A percentile compares a stretch with the other conserved stretches of the same genome.
These are phyloP conservation scores for Hanseniaspora guilliermondii DNA, from an alignment of 805 yeast species.

Conservation along the genomic window DNA sequence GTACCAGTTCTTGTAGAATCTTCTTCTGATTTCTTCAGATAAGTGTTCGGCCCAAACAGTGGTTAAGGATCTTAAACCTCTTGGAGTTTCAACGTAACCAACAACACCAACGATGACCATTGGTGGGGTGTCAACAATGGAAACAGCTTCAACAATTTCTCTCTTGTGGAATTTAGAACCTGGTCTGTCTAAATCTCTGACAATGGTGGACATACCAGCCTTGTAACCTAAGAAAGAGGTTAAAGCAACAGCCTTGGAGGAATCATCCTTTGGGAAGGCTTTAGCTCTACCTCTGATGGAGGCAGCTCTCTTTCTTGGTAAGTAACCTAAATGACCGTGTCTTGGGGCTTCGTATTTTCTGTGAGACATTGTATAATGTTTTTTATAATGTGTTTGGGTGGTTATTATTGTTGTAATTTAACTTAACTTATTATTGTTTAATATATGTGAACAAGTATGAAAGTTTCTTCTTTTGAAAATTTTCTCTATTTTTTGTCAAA, in stretches of 20 bases:
- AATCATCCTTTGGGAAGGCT: constrained; percentile 98
- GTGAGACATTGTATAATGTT: constrained; percentile 71
- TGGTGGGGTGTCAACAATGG: constrained; percentile 99
- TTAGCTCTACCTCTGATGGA: constrained; percentile 97
- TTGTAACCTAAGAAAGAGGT: constrained; percentile 99
- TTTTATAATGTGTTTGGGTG: constrained; percentile 20
- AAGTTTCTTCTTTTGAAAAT: no score
- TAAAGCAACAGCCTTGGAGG: constrained; percentile 93
- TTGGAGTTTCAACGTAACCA: constrained; percentile 99
- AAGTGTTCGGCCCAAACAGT: constrained; percentile 99
- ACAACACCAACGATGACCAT: constrained; percentile 98
- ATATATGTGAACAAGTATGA: no score
- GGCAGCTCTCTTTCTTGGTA: constrained; percentile 99
- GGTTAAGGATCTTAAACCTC: constrained; percentile 98
- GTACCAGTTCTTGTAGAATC: constrained; percentile 99
- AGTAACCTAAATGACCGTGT: constrained; percentile 99
- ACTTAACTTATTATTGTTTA: no score
- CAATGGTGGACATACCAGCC: constrained; percentile 99
- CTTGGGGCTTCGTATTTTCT: constrained; percentile 99
- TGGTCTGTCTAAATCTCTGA: constrained; percentile 99
- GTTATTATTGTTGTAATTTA: background rate
- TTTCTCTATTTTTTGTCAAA: no score
- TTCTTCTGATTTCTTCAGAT: constrained; percentile 97
- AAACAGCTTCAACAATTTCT: constrained; percentile 98
- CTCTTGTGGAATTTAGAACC: constrained; percentile 99